Evolutionary conservation across 495 filamentous ascomycete species (phyloP), one percentile per base, ranked within the genome.

Genomic region (Penicillium tannophilum): DNA sequence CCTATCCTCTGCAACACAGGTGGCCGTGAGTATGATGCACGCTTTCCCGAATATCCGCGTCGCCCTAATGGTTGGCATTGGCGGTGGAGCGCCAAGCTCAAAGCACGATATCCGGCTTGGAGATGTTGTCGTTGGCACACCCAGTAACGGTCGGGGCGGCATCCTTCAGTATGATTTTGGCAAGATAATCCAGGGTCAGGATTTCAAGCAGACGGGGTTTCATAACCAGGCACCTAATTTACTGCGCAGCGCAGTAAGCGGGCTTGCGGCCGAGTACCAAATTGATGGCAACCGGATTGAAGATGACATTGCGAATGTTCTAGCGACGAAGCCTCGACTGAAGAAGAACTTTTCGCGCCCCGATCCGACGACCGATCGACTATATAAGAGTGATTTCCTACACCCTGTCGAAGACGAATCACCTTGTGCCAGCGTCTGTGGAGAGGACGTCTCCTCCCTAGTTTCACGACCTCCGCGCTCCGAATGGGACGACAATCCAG

Each of bases 101-200:
- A 55, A 56, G 23, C 58, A 63, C 46, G 63, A 72, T 56, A 59
- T 70, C 35, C 60, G 58, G 12, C 55, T 64, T 16, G 63, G 60
- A 8, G 61, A 64, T 53, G 49, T 67, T 26, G 60, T 66, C n/a
- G 75, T 81, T 33, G 68, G 74, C 48, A 58, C 63, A 4, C 71
- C 70, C 42, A 23, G 14, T 10, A 59, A 59, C 17, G 52, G 36
- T 1, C 41, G 51, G 31, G 55, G 71, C 8, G 74, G 76, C 20
- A 72, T 80, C 0, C 50, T 79, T 7, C 73, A 79, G 48, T 79
- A 76, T 49, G 72, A 79, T 45, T 66, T 72, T 46, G 75, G 77
- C 1, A 69, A 69, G 28, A 31, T 59, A 16, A 52, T 67, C 1
- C 61, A 64, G 17, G 61, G 36, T 44, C 43, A 59, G 36, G 16